These are phyloP conservation scores for Boletales sp. DNA, from an alignment of 768 basidiomycete genomes.

Conservation along the genomic window DNA sequence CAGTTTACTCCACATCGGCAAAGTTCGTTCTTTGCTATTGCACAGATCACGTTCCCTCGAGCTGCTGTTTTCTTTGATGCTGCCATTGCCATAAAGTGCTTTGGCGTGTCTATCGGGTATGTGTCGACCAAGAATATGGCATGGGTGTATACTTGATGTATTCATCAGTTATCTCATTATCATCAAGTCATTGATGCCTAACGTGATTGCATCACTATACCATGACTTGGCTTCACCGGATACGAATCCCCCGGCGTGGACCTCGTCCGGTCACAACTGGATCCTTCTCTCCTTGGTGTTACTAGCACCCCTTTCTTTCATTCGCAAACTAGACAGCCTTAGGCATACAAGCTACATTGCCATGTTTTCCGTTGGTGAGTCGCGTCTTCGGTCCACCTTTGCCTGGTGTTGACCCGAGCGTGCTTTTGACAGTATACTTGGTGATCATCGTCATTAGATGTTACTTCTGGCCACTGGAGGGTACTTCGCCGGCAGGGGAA, in stretches of 20 bases:
- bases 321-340: constrained; percentile 79
- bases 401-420: not conserved
- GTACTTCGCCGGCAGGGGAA: constrained; percentile 60
- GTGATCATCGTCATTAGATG: constrained; percentile 75
- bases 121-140: constrained; percentile 13
- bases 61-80: constrained; percentile 88
- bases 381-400: not conserved
- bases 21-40: constrained; percentile 80
- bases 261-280: constrained; percentile 79
- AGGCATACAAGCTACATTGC: constrained; percentile 91
- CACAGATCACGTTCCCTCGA: constrained; percentile 84
- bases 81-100: constrained; percentile 94
- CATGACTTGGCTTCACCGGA: constrained; percentile 67
- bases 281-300: constrained; percentile 71
- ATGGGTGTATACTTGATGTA: not conserved
- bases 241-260: constrained; percentile 70
- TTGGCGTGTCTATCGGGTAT: constrained; percentile 91
- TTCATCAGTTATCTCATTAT: constrained; percentile 77
- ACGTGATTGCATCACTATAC: constrained; percentile 79
- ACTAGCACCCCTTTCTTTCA: constrained; percentile 78
- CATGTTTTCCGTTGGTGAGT: constrained; percentile 82
- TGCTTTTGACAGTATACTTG: constrained; percentile 56
- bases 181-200: constrained; percentile 90
- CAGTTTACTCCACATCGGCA: constrained; percentile 67
- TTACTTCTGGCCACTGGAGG: constrained; percentile 72